A percentile compares a stretch with the other conserved stretches of the same genome.
phyloP scores from a whole-genome alignment of 306 rosid genomes.

The Clitoria ternatea region DNA sequence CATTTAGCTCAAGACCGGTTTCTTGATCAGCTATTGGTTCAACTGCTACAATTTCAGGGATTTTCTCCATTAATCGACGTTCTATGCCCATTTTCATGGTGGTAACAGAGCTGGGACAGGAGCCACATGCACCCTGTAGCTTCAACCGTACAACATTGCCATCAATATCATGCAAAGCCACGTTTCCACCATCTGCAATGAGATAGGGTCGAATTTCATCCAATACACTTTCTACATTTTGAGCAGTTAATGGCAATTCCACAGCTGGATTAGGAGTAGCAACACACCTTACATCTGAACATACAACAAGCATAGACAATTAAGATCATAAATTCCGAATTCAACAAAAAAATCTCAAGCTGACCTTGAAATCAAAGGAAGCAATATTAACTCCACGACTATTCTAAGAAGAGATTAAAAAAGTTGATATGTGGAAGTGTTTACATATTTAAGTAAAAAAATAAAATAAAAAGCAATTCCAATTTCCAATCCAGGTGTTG shows the following conservation, averaged over 20 bases:
- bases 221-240: slow-evolving; percentile 72
- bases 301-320: slow-evolving; percentile 1
- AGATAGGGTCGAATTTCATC: slow-evolving; percentile 88
- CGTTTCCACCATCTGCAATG: slow-evolving; percentile 88
- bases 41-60: slow-evolving; percentile 90
- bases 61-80: slow-evolving; percentile 88
- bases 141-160: slow-evolving; percentile 89
- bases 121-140: slow-evolving; percentile 98
- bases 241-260: slow-evolving; percentile 80
- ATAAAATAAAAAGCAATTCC: background rate
- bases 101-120: slow-evolving; percentile 87
- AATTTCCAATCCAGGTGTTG: background rate
- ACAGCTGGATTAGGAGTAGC: slow-evolving; percentile 74
- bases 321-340: background rate
- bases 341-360: background rate
- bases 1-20: slow-evolving; percentile 83
- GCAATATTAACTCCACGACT: background rate
- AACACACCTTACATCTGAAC: slow-evolving; percentile 63
- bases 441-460: background rate
- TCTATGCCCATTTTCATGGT: slow-evolving; percentile 99
- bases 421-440: background rate
- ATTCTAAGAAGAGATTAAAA: background rate
- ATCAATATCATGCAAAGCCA: slow-evolving; percentile 85
- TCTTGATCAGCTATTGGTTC: slow-evolving; percentile 84
- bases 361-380: background rate